Evolutionary conservation across 495 filamentous ascomycete genomes (phyloP).

Genomic region (Patellaria atrata): DNA sequence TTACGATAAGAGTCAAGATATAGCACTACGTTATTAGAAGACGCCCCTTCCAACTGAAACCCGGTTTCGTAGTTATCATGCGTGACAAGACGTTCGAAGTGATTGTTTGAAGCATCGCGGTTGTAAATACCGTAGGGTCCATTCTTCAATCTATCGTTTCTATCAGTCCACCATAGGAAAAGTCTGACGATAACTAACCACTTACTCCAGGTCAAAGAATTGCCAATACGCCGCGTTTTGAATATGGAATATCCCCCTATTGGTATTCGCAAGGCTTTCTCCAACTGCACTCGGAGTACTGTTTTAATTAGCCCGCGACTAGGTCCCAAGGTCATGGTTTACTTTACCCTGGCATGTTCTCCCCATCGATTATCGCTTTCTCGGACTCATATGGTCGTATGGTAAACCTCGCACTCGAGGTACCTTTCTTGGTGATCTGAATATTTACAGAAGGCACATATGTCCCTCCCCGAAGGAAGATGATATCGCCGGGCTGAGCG

Average conservation of each 20-base stretch:
- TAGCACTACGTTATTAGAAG: constrained; percentile 18
- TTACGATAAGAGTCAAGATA: constrained; percentile 24
- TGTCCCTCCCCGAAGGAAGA: constrained; percentile 22
- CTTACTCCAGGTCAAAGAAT: constrained; percentile 18
- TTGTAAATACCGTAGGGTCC: constrained; percentile 22
- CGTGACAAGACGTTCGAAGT: constrained; percentile 20
- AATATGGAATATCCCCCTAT: constrained; percentile 21
- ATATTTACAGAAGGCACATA: constrained; percentile 20
- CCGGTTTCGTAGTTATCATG: constrained; percentile 25
- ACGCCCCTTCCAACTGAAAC: constrained; percentile 21
- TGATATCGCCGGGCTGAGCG: constrained; percentile 19
- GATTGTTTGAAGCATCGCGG: constrained; percentile 16
- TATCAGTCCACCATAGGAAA: no score
- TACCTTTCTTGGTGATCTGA: constrained; percentile 20
- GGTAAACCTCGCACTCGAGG: constrained; percentile 15
- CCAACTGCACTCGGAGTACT: constrained; percentile 9
- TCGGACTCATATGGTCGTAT: constrained; percentile 17
- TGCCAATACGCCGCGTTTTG: constrained; percentile 20
- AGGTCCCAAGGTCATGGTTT: no score
- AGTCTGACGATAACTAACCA: no score
- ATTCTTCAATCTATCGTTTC: constrained; percentile 17
- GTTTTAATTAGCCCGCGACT: no score
- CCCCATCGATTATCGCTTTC: constrained; percentile 22
- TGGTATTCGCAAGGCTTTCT: constrained; percentile 9
- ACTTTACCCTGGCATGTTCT: constrained; percentile 19